A percentile compares a stretch with the other conserved stretches of the same genome.
phyloP scores from a whole-genome alignment of 345 rosid species.

The Gossypium turneri region DNA sequence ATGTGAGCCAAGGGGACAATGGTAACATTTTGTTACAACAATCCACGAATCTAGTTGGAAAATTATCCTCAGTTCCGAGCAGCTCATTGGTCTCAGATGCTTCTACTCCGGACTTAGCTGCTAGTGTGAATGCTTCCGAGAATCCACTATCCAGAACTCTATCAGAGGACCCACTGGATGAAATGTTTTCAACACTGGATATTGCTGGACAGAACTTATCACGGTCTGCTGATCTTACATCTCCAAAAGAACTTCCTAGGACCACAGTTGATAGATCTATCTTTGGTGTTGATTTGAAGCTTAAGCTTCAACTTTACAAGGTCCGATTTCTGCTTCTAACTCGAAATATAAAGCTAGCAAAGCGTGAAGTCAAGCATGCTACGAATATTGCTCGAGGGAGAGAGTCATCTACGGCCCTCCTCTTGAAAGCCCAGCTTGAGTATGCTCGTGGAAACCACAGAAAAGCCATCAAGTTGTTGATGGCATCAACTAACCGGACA shows the following conservation, averaged over 20 bases:
- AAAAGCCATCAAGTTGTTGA: constrained; percentile 87
- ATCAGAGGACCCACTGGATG: constrained; percentile 83
- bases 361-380: constrained; percentile 96
- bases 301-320: constrained; percentile 91
- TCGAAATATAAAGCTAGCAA: constrained; percentile 83
- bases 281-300: constrained; percentile 70
- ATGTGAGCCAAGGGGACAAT: constrained; percentile 58
- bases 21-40: constrained; percentile 53
- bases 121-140: constrained; percentile 51
- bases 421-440: constrained; percentile 93
- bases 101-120: constrained; percentile 55
- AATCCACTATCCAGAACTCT: constrained; percentile 64
- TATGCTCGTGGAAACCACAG: constrained; percentile 91
- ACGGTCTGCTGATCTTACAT: constrained; percentile 51
- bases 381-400: constrained; percentile 82
- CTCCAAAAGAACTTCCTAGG: constrained; percentile 54
- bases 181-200: constrained; percentile 53
- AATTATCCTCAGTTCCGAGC: constrained; percentile 56
- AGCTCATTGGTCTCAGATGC: constrained; percentile 55
- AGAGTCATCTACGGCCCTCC: constrained; percentile 84
- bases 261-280: constrained; percentile 47
- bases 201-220: constrained; percentile 58
- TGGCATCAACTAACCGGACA: constrained; percentile 70
- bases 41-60: constrained; percentile 53
- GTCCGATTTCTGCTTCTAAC: constrained; percentile 82